Percentiles rank a stretch among this genome's conserved stretches.
Conservation (phyloP, 345 rosid species). For the Brassica juncea region DNA sequence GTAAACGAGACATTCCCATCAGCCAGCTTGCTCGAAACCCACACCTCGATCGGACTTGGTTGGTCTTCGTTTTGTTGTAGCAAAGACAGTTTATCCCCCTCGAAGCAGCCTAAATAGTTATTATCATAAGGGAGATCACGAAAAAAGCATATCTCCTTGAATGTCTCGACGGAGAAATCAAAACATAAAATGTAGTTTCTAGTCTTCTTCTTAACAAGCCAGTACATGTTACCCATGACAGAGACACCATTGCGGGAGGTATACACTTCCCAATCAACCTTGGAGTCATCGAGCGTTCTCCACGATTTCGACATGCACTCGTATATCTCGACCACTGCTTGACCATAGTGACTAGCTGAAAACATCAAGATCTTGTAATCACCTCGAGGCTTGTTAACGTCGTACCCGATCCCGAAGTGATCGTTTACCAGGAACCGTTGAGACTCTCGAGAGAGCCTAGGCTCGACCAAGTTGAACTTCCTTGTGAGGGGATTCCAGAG, state of each 20-base stretch:
- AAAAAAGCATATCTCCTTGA: neutral
- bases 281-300: neutral
- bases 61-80: neutral
- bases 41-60: neutral
- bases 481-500: neutral
- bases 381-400: neutral
- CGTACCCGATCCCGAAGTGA: neutral
- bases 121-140: neutral
- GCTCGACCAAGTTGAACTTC: neutral
- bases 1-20: neutral
- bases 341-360: neutral
- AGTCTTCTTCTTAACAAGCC: neutral
- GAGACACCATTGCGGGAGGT: neutral
- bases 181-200: neutral
- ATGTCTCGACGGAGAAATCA: neutral
- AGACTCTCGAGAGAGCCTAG: neutral
- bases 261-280: neutral
- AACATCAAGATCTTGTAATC: neutral
- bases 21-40: neutral
- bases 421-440: neutral
- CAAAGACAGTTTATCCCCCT: neutral
- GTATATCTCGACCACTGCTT: neutral
- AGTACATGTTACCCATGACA: neutral
- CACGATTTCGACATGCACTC: neutral
- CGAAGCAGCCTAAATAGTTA: neutral